Conservation (phyloP, 2,329 filamentous ascomycete genomes). For the Fusarium praegraminearum region DNA sequence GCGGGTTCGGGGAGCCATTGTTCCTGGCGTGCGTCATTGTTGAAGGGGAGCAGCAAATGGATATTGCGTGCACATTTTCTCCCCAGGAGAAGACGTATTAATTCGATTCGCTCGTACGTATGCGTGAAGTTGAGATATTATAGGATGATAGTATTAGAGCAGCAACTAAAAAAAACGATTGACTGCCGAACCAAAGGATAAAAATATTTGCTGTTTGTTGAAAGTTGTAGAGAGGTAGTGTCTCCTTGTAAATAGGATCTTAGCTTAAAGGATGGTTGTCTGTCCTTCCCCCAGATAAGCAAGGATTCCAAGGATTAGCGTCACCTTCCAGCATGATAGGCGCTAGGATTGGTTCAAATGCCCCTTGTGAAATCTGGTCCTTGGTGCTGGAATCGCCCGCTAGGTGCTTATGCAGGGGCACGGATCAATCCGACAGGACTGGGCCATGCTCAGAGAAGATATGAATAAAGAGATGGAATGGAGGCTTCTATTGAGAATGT, state of each 20-base stretch:
- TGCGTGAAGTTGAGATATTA: neutral
- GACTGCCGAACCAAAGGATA: constrained; percentile 29
- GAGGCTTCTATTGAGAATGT: constrained; percentile 4
- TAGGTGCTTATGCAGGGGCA: constrained; percentile 38
- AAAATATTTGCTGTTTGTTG: constrained; percentile 19
- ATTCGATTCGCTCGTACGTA: constrained; percentile 10
- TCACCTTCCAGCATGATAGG: constrained; percentile 36
- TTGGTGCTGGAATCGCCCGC: constrained; percentile 34
- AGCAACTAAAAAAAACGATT: constrained; percentile 16
- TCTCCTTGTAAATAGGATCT: constrained; percentile 2
- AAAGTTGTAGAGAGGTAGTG: constrained; percentile 8
- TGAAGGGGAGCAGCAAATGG: constrained; percentile 37
- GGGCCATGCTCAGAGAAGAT: neutral
- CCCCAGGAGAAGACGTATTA: constrained; percentile 7
- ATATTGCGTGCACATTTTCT: constrained; percentile 47
- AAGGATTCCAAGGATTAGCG: constrained; percentile 33
- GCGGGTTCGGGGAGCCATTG: constrained; percentile 48
- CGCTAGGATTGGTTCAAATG: constrained; percentile 42
- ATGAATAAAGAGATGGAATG: constrained; percentile 7
- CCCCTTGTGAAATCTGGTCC: constrained; percentile 38
- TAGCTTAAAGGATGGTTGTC: constrained; percentile 22
- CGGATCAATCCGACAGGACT: constrained; percentile 29
- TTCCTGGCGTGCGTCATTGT: constrained; percentile 52
- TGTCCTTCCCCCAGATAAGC: constrained; percentile 44
- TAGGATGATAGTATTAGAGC: neutral